Base-by-base conservation (phyloP, 768 basidiomycete genomes). In the Paxillus rubicundulus region DNA sequence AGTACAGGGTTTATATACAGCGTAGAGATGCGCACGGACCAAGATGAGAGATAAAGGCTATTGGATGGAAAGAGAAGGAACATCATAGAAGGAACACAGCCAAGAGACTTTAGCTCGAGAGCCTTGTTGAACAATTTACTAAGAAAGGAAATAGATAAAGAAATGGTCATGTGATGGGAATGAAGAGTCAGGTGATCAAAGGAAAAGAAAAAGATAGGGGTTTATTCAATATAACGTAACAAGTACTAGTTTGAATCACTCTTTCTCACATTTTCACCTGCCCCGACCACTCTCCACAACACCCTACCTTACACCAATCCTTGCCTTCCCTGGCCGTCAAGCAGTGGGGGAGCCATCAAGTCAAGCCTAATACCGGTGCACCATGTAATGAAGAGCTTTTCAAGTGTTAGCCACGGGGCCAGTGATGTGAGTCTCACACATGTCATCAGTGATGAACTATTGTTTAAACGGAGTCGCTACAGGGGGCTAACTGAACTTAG, bases 341-440 rank as follows among this genome's bases (percentile, higher is more conserved):
- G 63, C 51, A 60, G 63, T 21, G 42, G 53, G 24, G 63, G 62
- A 17, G 47, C 56, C 14, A 48, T 52, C 41, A 49, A 52, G 16
- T 54, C 67, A 9, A 80, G 78, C 48, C 70, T 73, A 27, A 79
- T 82, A 49, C 79, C 80, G 14, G 69, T 78, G 5, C 70, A 70
- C 18, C 70, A 78, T 16, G 70, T 73, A n/a, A 58, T 65, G 46
- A 76, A 75, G 58, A 55, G 50, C 5, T 61, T 54, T 43, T 61
- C 55, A n/a, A 53, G 43, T 40, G 38, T 54, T 43, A 53, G 54
- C 13, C 53, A 63, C 17, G 58, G 40, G 7, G 32, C 56, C 4
- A 67, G 57, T 14, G 55, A 60, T 52, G 54, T 54, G 50, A 66
- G 60, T 18, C 13, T 68, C 39, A 66, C 66, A 3, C 41, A 58